phyloP scores from a whole-genome alignment of 805 yeast species.

The Cyberlindnera petersonii region DNA sequence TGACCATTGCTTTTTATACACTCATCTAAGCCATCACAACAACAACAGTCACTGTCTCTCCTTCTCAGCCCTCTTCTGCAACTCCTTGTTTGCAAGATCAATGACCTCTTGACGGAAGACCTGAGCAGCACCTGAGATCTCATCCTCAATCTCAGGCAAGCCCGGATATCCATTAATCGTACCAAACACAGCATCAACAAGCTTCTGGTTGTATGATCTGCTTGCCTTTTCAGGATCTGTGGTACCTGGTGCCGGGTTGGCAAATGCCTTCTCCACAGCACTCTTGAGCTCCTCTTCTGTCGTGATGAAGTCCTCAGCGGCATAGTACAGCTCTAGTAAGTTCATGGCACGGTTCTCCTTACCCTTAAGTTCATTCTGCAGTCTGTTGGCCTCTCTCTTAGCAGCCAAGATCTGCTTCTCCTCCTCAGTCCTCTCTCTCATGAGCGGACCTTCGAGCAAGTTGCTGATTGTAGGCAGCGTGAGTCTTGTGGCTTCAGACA shows the following conservation, averaged over 20 bases:
- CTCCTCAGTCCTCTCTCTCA: conserved; percentile 68
- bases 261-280: conserved; percentile 55
- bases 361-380: conserved; percentile 46
- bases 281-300: conserved; percentile 61
- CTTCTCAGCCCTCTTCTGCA: conserved; percentile 1
- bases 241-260: not conserved
- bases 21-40: not conserved
- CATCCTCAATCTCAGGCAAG: conserved; percentile 33
- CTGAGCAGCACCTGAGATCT: conserved; percentile 30
- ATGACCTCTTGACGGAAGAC: conserved; percentile 27
- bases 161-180: conserved; percentile 33
- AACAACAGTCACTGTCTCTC: not conserved
- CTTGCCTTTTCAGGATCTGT: conserved; percentile 8
- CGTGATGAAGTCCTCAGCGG: conserved; percentile 63
- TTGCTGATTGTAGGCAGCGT: conserved; percentile 80
- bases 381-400: conserved; percentile 67
- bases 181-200: conserved; percentile 35
- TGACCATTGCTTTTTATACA: not conserved
- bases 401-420: conserved; percentile 53
- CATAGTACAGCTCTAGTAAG: conserved; percentile 68
- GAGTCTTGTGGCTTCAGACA: conserved; percentile 49
- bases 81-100: conserved; percentile 12
- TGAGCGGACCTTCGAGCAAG: conserved; percentile 61
- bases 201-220: conserved; percentile 23
- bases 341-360: conserved; percentile 51